Conservation (phyloP, 2,329 filamentous ascomycete species). For the Diaporthe sp. region DNA sequence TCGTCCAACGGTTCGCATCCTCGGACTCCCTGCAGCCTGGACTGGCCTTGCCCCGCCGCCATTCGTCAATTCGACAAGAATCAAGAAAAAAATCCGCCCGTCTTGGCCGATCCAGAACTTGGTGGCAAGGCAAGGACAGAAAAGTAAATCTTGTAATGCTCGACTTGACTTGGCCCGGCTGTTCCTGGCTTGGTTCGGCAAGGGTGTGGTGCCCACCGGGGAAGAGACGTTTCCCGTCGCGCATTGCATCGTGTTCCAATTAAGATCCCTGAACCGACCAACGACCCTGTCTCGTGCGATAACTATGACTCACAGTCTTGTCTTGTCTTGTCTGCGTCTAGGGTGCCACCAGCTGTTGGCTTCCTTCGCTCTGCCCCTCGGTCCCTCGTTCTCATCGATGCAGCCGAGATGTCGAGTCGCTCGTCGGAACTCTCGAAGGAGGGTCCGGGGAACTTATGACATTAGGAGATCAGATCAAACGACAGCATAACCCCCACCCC, state of each 20-base stretch:
- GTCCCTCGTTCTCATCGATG: background rate
- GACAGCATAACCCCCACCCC: background rate
- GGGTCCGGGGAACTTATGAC: background rate
- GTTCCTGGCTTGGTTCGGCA: conserved; percentile 28
- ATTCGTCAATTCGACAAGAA: conserved; percentile 34
- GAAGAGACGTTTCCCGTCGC: conserved; percentile 32
- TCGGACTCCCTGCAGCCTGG: conserved; percentile 33
- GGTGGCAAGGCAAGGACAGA: background rate
- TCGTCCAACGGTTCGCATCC: conserved; percentile 15
- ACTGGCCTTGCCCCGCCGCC: background rate
- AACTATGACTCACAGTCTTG: conserved; percentile 40
- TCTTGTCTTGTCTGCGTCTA: conserved; percentile 28
- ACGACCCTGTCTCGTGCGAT: conserved; percentile 40
- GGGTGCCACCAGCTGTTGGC: background rate
- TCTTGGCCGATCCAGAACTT: background rate
- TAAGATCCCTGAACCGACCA: conserved; percentile 36
- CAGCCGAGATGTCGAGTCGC: background rate
- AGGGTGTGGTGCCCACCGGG: conserved; percentile 26
- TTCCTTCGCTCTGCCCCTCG: conserved; percentile 1
- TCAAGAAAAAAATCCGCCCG: background rate
- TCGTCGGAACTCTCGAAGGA: background rate
- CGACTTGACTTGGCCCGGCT: background rate
- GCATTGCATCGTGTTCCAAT: conserved; percentile 39
- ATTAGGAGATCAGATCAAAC: background rate
- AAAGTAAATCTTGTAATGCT: conserved; percentile 21